Conservation (phyloP, 192 early-diverging fungal genomes). For the Backusella tarrabulga region DNA sequence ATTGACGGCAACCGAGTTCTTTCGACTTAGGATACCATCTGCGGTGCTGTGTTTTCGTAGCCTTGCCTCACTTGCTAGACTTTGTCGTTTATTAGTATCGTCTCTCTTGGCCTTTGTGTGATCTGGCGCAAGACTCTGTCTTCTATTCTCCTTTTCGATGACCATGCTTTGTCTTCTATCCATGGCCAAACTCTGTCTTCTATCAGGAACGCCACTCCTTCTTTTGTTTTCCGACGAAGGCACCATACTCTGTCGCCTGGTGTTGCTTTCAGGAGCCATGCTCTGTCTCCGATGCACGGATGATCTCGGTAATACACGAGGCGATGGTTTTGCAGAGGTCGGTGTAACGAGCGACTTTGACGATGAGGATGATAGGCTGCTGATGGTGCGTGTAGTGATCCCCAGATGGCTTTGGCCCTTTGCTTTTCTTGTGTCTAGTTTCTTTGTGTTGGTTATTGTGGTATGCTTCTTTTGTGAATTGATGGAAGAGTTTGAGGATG, state of each 20-base stretch:
- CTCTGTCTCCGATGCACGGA: neutral
- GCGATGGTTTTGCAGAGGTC: neutral
- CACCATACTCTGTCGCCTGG: neutral
- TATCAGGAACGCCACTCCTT: neutral
- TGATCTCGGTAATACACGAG: conserved; percentile 6
- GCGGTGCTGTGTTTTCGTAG: neutral
- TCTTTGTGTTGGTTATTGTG: neutral
- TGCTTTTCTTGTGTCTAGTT: neutral
- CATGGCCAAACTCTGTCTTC: neutral
- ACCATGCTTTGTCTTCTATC: neutral
- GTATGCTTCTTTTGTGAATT: conserved; percentile 5
- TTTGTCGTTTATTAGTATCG: neutral
- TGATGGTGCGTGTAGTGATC: neutral
- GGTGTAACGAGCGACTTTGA: neutral
- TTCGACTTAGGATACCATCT: neutral
- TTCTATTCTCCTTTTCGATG: neutral
- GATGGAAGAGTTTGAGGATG: neutral
- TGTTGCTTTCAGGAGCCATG: neutral
- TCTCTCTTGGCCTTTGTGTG: neutral
- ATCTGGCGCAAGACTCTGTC: neutral
- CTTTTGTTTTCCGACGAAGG: neutral
- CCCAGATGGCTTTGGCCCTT: conserved; percentile 6
- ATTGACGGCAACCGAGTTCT: neutral
- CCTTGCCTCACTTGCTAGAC: neutral
- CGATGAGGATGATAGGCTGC: neutral